Conservation (phyloP, 352 stramenopile species). For the Globisporangium megalacanthum region DNA sequence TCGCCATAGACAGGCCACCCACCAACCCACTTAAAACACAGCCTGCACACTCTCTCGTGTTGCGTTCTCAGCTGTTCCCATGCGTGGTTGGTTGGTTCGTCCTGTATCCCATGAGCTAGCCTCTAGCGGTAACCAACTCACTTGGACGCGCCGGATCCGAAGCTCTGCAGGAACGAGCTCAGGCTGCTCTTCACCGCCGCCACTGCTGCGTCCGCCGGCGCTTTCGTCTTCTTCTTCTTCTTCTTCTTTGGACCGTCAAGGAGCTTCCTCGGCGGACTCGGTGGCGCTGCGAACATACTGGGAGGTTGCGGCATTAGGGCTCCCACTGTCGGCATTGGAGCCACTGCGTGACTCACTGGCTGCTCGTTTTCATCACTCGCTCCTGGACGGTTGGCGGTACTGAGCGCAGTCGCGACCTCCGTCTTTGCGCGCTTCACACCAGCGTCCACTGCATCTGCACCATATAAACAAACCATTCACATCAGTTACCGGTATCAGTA, state of each 20-base stretch:
- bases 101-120: too few relatives aligned
- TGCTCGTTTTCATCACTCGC: neutral
- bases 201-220: conserved; percentile 22
- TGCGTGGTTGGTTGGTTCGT: too few relatives aligned
- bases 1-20: conserved; percentile 7
- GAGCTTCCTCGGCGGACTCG: conserved; percentile 64
- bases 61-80: neutral
- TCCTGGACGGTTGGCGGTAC: neutral
- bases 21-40: neutral
- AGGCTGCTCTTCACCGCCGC: conserved; percentile 60
- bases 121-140: conserved; percentile 12
- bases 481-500: conserved; percentile 7
- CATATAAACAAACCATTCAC: too few relatives aligned
- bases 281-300: conserved; percentile 32
- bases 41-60: too few relatives aligned
- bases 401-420: neutral
- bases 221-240: conserved; percentile 74
- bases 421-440: conserved; percentile 28
- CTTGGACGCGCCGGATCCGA: conserved; percentile 30
- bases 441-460: neutral
- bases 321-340: neutral
- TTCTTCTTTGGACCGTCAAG: conserved; percentile 62
- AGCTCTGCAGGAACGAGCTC: conserved; percentile 51
- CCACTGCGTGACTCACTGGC: neutral
- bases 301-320: neutral